phyloP scores from a whole-genome alignment of 2,329 filamentous ascomycete genomes.

The Epichloe sylvatica region DNA sequence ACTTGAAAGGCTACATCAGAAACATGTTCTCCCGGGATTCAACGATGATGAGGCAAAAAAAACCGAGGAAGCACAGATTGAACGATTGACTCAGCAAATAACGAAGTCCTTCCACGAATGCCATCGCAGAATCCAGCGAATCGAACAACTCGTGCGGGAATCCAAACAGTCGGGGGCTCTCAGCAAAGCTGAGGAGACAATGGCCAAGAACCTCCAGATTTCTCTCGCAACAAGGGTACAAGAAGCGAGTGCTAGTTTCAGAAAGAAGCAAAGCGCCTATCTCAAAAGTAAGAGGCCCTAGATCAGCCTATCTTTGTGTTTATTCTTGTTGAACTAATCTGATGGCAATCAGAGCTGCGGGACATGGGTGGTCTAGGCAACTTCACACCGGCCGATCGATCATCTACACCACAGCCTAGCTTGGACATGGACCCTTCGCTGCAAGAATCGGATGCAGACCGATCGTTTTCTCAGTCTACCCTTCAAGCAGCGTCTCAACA shows the following conservation, averaged over 20 bases:
- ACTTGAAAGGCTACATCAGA: constrained; percentile 87
- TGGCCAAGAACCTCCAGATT: constrained; percentile 93
- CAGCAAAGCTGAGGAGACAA: constrained; percentile 74
- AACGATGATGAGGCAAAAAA: constrained; percentile 86
- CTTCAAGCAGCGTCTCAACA: constrained; percentile 64
- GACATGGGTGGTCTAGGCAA: constrained; percentile 49
- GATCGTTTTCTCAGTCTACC: constrained; percentile 79
- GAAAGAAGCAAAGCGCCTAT: constrained; percentile 96
- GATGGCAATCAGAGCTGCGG: constrained; percentile 47
- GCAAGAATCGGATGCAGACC: constrained; percentile 86
- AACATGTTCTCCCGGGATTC: constrained; percentile 91
- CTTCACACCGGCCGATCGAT: constrained; percentile 36
- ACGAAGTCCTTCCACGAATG: constrained; percentile 82
- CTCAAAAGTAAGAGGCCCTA: constrained; percentile 56
- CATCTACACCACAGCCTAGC: constrained; percentile 34
- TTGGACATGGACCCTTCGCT: constrained; percentile 72
- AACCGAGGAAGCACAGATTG: constrained; percentile 79
- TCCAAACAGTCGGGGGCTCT: constrained; percentile 58
- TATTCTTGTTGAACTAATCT: neutral
- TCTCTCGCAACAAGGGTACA: constrained; percentile 79
- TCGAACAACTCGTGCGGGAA: constrained; percentile 78
- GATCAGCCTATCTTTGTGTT: constrained; percentile 3
- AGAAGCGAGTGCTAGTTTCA: constrained; percentile 79
- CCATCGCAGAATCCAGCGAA: constrained; percentile 73
- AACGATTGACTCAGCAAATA: constrained; percentile 77